These are phyloP conservation scores for Ceratocystis ficicola DNA, from an alignment of 2,329 filamentous ascomycete genomes.

Conservation along the genomic window DNA sequence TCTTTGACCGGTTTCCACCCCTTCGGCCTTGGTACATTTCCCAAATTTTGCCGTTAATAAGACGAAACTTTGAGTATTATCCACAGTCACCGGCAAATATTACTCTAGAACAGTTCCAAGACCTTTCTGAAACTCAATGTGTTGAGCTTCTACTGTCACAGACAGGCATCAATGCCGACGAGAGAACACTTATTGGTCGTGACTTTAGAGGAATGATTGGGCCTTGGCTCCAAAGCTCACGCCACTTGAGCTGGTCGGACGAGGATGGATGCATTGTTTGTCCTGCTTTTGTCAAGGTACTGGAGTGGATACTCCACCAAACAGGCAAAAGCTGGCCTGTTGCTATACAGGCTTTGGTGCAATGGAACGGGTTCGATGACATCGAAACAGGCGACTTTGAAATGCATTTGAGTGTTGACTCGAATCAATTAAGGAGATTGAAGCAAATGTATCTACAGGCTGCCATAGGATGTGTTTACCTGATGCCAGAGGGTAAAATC, in stretches of 20 bases:
- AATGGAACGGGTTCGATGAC: conserved; percentile 64
- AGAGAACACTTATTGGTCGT: conserved; percentile 39
- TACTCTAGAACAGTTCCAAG: conserved; percentile 52
- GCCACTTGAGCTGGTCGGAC: conserved; percentile 23
- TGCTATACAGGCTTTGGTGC: conserved; percentile 50
- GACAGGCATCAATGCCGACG: conserved; percentile 35
- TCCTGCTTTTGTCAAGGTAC: conserved; percentile 56
- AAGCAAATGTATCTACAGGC: conserved; percentile 55
- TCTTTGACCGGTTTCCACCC: conserved; percentile 48
- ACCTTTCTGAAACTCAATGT: conserved; percentile 45
- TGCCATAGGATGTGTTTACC: conserved; percentile 55
- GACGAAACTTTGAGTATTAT: conserved; percentile 60
- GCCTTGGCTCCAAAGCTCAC: conserved; percentile 52
- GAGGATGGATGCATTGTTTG: conserved; percentile 30
- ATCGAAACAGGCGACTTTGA: conserved; percentile 53
- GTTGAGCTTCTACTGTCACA: conserved; percentile 50
- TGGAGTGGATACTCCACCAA: conserved; percentile 53
- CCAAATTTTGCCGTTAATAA: conserved; percentile 53
- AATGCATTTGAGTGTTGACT: conserved; percentile 42
- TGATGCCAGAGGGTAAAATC: conserved; percentile 46
- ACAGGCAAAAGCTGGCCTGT: conserved; percentile 49
- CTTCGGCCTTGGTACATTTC: conserved; percentile 59
- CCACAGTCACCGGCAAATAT: conserved; percentile 37
- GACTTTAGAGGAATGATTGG: conserved; percentile 57
- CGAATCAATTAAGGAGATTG: conserved; percentile 47